These are phyloP conservation scores for Westerdykella aurantiaca DNA, from an alignment of 2,329 filamentous ascomycete genomes.

Conservation along the genomic window DNA sequence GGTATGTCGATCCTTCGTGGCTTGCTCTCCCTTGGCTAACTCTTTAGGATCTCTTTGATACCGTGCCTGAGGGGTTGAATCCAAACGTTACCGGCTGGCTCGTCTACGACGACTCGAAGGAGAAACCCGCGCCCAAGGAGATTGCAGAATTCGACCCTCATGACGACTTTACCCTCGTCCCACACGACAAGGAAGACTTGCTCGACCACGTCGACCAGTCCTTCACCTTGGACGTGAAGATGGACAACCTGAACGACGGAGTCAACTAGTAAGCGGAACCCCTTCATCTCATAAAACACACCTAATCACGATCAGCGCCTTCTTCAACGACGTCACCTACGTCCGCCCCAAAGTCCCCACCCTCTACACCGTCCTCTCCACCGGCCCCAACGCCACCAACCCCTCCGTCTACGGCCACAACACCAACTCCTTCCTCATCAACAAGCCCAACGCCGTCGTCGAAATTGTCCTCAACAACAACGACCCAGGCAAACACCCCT, in stretches of 20 bases:
- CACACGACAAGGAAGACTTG: slow-evolving; percentile 59
- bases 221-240: slow-evolving; percentile 55
- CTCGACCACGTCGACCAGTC: slow-evolving; percentile 57
- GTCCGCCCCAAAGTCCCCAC: slow-evolving; percentile 68
- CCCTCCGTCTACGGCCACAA: slow-evolving; percentile 47
- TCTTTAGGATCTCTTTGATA: slow-evolving; percentile 54
- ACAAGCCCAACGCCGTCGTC: slow-evolving; percentile 61
- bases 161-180: slow-evolving; percentile 68
- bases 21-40: neutral
- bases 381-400: slow-evolving; percentile 45
- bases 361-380: slow-evolving; percentile 68
- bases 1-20: slow-evolving; percentile 15
- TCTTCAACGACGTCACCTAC: slow-evolving; percentile 71
- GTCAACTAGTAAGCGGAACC: slow-evolving; percentile 56
- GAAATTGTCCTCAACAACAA: slow-evolving; percentile 73
- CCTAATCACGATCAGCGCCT: slow-evolving; percentile 29
- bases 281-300: slow-evolving; percentile 1
- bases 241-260: slow-evolving; percentile 63
- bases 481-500: slow-evolving; percentile 65
- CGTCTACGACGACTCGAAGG: slow-evolving; percentile 47
- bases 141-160: slow-evolving; percentile 61
- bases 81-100: slow-evolving; percentile 55
- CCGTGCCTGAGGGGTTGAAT: slow-evolving; percentile 61
- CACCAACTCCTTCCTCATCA: slow-evolving; percentile 52
- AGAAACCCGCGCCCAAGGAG: slow-evolving; percentile 46